phyloP scores from a whole-genome alignment of 2,329 filamentous ascomycete species.

The Trichophyton mentagrophytes region DNA sequence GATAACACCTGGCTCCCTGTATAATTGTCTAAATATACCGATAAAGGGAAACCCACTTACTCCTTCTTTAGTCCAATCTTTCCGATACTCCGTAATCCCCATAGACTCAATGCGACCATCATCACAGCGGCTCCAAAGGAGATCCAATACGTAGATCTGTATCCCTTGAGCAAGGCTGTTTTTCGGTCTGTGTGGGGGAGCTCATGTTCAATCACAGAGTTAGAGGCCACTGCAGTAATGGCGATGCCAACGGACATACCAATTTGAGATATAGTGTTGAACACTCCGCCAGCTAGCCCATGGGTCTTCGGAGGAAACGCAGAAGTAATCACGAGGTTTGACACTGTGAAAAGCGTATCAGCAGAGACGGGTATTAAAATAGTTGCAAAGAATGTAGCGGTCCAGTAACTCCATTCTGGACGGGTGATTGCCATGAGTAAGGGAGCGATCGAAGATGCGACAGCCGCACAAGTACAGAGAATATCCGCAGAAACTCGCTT shows the following conservation, averaged over 20 bases:
- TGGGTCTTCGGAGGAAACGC: constrained; percentile 45
- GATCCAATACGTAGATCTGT: constrained; percentile 11
- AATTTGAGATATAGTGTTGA: constrained; percentile 47
- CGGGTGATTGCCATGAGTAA: constrained; percentile 11
- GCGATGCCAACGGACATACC: constrained; percentile 43
- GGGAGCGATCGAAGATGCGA: constrained; percentile 8
- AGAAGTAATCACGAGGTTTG: constrained; percentile 42
- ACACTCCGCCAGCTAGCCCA: constrained; percentile 48
- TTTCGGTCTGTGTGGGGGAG: constrained; percentile 22
- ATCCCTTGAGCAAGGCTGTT: constrained; percentile 14
- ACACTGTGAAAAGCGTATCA: constrained; percentile 32
- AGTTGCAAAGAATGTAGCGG: constrained; percentile 8
- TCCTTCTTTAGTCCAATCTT: constrained; percentile 37
- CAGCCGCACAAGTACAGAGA: constrained; percentile 7
- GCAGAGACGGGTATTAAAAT: constrained; percentile 10
- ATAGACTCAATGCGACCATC: constrained; percentile 11
- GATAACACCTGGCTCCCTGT: not conserved
- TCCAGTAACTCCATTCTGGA: constrained; percentile 11
- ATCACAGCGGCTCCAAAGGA: constrained; percentile 10
- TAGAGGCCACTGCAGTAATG: constrained; percentile 37
- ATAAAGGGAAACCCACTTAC: not conserved
- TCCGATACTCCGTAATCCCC: constrained; percentile 24
- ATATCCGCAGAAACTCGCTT: constrained; percentile 8
- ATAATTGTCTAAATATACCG: not conserved
- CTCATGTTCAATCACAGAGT: constrained; percentile 3